Percentiles rank a stretch among this genome's conserved stretches.
Conservation (phyloP, 768 basidiomycete species). For the Pisolithus microcarpus region DNA sequence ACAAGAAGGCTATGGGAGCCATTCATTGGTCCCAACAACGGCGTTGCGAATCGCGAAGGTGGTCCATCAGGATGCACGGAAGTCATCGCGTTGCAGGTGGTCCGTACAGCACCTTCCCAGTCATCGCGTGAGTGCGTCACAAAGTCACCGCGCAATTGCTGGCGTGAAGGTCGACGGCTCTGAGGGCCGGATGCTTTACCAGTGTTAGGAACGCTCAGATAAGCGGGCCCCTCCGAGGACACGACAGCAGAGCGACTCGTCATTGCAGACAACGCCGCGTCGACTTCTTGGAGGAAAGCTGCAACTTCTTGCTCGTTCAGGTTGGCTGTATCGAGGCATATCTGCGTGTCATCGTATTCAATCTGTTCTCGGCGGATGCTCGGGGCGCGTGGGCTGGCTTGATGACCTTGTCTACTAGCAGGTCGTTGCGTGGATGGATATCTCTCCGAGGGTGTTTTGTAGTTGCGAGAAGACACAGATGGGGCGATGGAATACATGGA, state of each 20-base stretch:
- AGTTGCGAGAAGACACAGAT: constrained; percentile 18
- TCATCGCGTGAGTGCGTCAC: constrained; percentile 21
- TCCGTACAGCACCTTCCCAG: constrained; percentile 18
- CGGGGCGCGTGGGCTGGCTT: constrained; percentile 17
- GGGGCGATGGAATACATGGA: constrained; percentile 27
- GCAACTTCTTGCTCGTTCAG: constrained; percentile 25
- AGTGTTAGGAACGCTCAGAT: constrained; percentile 22
- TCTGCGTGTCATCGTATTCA: constrained; percentile 24
- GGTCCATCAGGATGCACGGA: constrained; percentile 22
- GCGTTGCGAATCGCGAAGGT: constrained; percentile 17
- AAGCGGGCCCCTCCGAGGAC: constrained; percentile 25
- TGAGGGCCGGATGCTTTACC: constrained; percentile 21
- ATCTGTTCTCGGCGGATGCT: constrained; percentile 24
- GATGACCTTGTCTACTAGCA: constrained; percentile 21
- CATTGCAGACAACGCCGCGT: constrained; percentile 22
- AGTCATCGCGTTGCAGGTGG: constrained; percentile 27
- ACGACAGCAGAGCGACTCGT: constrained; percentile 20
- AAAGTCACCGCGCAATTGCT: constrained; percentile 24
- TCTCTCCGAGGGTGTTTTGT: constrained; percentile 16
- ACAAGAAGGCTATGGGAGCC: constrained; percentile 13
- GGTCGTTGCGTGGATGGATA: constrained; percentile 19
- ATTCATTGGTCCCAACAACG: constrained; percentile 15
- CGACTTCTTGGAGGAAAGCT: constrained; percentile 26
- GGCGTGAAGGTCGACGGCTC: constrained; percentile 25
- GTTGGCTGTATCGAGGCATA: constrained; percentile 26